A percentile compares a stretch with the other conserved stretches of the same genome.
phyloP scores from a whole-genome alignment of 164 flowering plant genomes.

The Kingdonia uniflora region DNA sequence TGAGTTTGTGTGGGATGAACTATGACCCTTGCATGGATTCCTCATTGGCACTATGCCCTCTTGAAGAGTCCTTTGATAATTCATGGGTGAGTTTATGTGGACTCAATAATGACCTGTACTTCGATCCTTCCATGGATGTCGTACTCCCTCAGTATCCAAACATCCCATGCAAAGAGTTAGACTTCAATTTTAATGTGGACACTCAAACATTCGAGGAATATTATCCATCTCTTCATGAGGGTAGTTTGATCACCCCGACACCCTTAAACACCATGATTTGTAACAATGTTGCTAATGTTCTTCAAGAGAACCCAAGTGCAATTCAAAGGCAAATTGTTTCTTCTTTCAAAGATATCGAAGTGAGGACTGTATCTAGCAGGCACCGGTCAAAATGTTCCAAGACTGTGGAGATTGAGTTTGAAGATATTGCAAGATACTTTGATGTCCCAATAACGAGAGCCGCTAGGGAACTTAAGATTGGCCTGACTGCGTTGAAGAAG shows the following conservation, averaged over 20 bases:
- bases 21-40: too few species aligned
- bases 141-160: conserved; percentile 1
- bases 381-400: too few species aligned
- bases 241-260: background rate
- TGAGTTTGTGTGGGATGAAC: too few species aligned
- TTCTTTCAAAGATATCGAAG: too few species aligned
- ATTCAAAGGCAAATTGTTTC: background rate
- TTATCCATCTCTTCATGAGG: conserved; percentile 5
- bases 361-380: too few species aligned
- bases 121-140: conserved; percentile 1
- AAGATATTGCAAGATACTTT: conserved; percentile 49
- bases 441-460: conserved; percentile 44
- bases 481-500: conserved; percentile 53
- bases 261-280: background rate
- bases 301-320: background rate
- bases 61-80: too few species aligned
- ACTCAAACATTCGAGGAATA: background rate
- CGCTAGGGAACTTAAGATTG: conserved; percentile 43
- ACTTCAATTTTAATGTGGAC: background rate
- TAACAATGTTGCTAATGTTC: too few species aligned
- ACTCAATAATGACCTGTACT: conserved; percentile 6
- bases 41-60: too few species aligned
- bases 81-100: conserved; percentile 1
- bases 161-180: background rate
- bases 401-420: conserved; percentile 15